Evolutionary conservation across 2,329 filamentous ascomycete genomes (phyloP), one percentile per base, ranked within the genome.

Genomic region (Aspergillus aculeatinus): DNA sequence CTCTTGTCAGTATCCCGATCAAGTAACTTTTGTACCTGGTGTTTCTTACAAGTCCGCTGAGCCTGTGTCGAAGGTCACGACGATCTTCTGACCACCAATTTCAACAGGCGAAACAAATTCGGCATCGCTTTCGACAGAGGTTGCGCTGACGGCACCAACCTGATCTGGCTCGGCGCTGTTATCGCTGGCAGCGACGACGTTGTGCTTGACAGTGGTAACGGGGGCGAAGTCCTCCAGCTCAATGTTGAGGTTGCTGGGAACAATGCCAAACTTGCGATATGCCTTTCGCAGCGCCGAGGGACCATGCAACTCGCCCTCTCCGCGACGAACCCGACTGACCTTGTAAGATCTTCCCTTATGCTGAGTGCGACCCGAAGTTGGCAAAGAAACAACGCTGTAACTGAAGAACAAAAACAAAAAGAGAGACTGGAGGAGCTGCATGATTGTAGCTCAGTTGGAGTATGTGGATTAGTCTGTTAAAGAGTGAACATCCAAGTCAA

Each of bases 11-110:
- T 42, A 2, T 14, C 23, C 16, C n/a, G 5, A n/a, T 16, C n/a
- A 21, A 55, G 42, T 2, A 16, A 21, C 27, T 50, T 6, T 14
- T 0, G 72, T 7, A 44, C 16, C 16, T 2, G 16, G 14, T 7
- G 6, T 7, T 44, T 6, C 83, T 71, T 81, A 86, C 78, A 90
- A 81, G 74, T 91, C 89, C 12, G 89, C 84, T 2, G 88, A 91
- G 59, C 89, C 89, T n/a, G 87, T 89, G 74, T 92, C 89, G 70
- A 92, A 90, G 72, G 90, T 85, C 71, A 92, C 77, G 69, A 87
- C 85, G 59, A 92, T 68, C 4, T 81, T 83, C 76, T 91, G 89
- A 5, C 86, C 87, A 61, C 89, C 89, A 63, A 92, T 83, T n/a
- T 72, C 82, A 55, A 91, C 86, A 0, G 87, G 87, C 0, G 87